Conservation (phyloP, 2,329 filamentous ascomycete genomes). For the Pseudocercospora fijiensis region DNA sequence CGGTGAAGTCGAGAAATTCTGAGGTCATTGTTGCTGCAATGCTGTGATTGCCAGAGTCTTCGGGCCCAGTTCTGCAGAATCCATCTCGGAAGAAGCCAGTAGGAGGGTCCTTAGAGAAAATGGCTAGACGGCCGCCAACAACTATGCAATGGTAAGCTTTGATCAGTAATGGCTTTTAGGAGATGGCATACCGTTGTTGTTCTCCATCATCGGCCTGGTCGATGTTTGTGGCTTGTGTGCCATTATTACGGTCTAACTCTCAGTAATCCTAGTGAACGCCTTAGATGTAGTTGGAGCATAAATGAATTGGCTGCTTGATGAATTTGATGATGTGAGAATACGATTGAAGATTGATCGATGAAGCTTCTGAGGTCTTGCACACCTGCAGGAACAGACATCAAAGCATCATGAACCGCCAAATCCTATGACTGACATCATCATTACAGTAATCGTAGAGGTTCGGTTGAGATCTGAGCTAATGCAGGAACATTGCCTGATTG, state of each 20-base stretch:
- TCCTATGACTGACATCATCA: constrained; percentile 19
- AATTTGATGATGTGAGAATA: neutral
- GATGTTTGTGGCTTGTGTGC: constrained; percentile 24
- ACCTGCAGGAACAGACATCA: neutral
- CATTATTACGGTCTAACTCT: constrained; percentile 8
- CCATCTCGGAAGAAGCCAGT: constrained; percentile 24
- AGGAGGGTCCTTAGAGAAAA: constrained; percentile 21
- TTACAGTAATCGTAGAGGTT: constrained; percentile 9
- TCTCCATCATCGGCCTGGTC: constrained; percentile 28
- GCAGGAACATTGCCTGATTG: neutral
- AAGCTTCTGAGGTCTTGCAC: neutral
- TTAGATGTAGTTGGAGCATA: too few relatives aligned
- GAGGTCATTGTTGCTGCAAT: constrained; percentile 23
- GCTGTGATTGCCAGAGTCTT: constrained; percentile 22
- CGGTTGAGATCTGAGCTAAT: neutral
- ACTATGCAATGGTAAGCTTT: constrained; percentile 10
- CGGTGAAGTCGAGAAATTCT: constrained; percentile 21
- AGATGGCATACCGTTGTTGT: constrained; percentile 25
- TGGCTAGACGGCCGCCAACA: constrained; percentile 20
- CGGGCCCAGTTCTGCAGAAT: constrained; percentile 19
- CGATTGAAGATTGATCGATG: neutral
- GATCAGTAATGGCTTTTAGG: neutral
- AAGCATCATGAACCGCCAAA: constrained; percentile 12
- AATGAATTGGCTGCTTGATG: neutral
- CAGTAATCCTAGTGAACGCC: neutral